Percentiles rank a stretch among this genome's conserved stretches.
Evolutionary conservation across 345 rosid species (phyloP).

Genomic region (Litchi chinensis): DNA sequence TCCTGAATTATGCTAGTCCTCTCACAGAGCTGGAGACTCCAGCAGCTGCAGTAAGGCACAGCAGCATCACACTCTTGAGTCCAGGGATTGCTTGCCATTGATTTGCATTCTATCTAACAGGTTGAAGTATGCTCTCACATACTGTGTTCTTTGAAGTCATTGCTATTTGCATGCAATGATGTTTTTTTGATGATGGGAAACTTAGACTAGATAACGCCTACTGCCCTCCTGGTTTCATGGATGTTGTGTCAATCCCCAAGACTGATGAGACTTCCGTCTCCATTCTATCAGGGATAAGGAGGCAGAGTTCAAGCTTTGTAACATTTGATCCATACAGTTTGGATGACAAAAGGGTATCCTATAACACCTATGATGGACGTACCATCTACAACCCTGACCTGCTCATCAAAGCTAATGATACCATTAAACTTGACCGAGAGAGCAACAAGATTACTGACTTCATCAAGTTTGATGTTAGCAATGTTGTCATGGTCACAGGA

Average conservation of each 20-base stretch:
- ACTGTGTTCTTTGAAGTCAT: constrained; percentile 45
- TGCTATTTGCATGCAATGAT: constrained; percentile 73
- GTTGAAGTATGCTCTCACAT: constrained; percentile 26
- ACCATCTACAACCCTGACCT: constrained; percentile 91
- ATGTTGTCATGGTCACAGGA: constrained; percentile 92
- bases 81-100: constrained; percentile 69
- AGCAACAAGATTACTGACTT: constrained; percentile 70
- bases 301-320: constrained; percentile 91
- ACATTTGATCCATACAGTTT: constrained; percentile 62
- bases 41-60: too few relatives aligned
- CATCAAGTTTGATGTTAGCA: constrained; percentile 85
- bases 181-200: constrained; percentile 47
- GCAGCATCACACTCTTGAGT: constrained; percentile 26
- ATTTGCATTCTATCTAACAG: constrained; percentile 48
- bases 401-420: constrained; percentile 81
- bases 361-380: constrained; percentile 83
- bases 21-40: too few relatives aligned
- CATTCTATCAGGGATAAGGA: constrained; percentile 77
- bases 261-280: constrained; percentile 81
- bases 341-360: constrained; percentile 79
- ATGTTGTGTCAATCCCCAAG: constrained; percentile 86
- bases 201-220: constrained; percentile 44
- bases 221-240: constrained; percentile 87
- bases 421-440: constrained; percentile 82
- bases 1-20: too few relatives aligned